phyloP scores from a whole-genome alignment of 164 flowering plant species.

The Warburgia ugandensis region DNA sequence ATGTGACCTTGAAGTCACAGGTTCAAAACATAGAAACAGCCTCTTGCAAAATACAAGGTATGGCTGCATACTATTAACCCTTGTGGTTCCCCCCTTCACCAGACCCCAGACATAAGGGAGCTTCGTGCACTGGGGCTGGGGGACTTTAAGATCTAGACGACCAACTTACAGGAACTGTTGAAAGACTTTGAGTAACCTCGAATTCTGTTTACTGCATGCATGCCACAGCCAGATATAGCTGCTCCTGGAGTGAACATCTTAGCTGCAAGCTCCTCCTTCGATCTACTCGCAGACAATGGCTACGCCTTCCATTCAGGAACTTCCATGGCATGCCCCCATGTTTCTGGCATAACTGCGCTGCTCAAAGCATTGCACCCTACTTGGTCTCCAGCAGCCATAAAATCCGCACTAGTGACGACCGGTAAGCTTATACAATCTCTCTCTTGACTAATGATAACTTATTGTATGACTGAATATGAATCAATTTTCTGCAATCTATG shows the following conservation, averaged over 20 bases:
- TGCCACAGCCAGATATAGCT: conserved; percentile 38
- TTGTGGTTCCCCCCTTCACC: too few relatives aligned
- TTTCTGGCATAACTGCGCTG: conserved; percentile 39
- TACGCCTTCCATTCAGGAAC: conserved; percentile 32
- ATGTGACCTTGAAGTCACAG: too few relatives aligned
- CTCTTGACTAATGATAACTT: neutral
- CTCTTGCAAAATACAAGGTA: too few relatives aligned
- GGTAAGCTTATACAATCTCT: conserved; percentile 16
- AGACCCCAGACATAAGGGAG: too few relatives aligned
- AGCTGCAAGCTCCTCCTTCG: conserved; percentile 26
- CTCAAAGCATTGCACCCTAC: conserved; percentile 31
- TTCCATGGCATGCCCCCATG: conserved; percentile 48
- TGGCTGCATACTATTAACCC: too few relatives aligned
- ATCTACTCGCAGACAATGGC: neutral
- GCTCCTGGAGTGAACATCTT: conserved; percentile 45
- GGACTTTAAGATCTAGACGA: too few relatives aligned
- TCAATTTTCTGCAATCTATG: neutral
- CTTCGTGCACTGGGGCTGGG: too few relatives aligned
- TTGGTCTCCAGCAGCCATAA: conserved; percentile 52
- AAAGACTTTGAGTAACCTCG: too few relatives aligned
- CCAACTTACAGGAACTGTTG: too few relatives aligned
- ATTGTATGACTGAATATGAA: neutral
- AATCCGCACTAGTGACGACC: conserved; percentile 43
- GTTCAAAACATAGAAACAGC: too few relatives aligned
- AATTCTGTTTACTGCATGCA: too few relatives aligned